phyloP scores from a whole-genome alignment of 768 basidiomycete genomes.

The Mycena rebaudengoi region DNA sequence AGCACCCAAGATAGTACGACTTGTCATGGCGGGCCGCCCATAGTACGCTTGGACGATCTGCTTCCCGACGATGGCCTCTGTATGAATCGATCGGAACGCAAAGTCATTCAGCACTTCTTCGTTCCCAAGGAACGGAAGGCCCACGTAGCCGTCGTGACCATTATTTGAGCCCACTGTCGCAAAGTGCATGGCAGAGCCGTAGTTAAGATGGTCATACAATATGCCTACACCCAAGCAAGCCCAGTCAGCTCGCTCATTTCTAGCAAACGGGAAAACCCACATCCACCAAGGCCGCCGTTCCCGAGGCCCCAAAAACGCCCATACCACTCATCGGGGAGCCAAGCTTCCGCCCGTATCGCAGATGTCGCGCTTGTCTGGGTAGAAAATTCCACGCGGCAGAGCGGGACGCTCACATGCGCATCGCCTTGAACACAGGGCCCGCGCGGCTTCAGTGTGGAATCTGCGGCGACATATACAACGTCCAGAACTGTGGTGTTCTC shows the following conservation, averaged over 20 bases:
- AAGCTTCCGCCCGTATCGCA: constrained; percentile 16
- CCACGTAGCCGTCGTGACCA: constrained; percentile 32
- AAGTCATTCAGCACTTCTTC: constrained; percentile 36
- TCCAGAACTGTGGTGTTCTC: constrained; percentile 20
- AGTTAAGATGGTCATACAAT: constrained; percentile 12
- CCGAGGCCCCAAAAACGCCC: constrained; percentile 23
- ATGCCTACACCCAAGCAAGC: constrained; percentile 1
- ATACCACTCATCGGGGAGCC: constrained; percentile 27
- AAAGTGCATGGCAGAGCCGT: constrained; percentile 30
- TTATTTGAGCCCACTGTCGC: constrained; percentile 33
- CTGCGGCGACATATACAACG: neutral
- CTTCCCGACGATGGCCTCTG: constrained; percentile 31
- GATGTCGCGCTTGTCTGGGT: constrained; percentile 8
- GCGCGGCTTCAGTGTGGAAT: neutral
- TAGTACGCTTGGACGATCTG: constrained; percentile 34
- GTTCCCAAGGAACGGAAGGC: constrained; percentile 25
- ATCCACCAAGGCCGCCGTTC: constrained; percentile 27
- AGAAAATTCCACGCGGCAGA: constrained; percentile 22
- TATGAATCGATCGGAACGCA: constrained; percentile 33
- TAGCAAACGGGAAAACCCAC: constrained; percentile 3
- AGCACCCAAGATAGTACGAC: constrained; percentile 37
- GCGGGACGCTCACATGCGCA: neutral
- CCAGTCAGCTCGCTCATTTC: too few species aligned
- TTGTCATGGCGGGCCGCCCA: constrained; percentile 20
- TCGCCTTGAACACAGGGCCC: neutral